Base-by-base conservation (phyloP, 176 grass and related monocot species). In the Hordeum vulgare region DNA sequence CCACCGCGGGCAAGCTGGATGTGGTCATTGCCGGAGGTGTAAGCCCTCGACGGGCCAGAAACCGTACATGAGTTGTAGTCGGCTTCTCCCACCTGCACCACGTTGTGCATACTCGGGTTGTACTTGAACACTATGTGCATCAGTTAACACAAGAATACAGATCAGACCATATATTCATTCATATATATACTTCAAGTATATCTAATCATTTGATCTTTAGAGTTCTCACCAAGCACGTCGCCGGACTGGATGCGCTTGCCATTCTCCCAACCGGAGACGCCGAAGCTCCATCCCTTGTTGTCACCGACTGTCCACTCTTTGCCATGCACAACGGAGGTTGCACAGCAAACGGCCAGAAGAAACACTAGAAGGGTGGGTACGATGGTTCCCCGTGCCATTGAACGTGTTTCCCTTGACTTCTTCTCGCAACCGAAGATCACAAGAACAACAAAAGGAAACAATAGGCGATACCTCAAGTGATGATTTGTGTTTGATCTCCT, bases 201-300 rank as follows among this genome's bases (percentile, higher is more conserved):
- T 2, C 4, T 39, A 49, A 15, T 2, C 14, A 51, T 8, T 45
- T 44, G 12, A 21, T 64, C 28, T 23, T 5, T 9, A 66, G 0
- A 68, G 10, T 20, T 54, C n/a, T 69, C 20, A 86, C 85, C 29
- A 0, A 91, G 77, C 17, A 67, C 42, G 8, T 91, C 89, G 21
- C 85, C 77, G 2, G 26, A 28, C 2, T 3, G 31, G 70, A 91
- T 74, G 77, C 21, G 27, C 81, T 78, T 88, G 17, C 71, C 76
- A 0, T 10, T 63, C 27, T 49, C 18, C 81, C 89, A 78, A 15
- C 53, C 40, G 8, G 26, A 25, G 59, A 73, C 5, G 41, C 35
- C 49, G 42, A 81, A 78, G 23, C 40, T 81, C 89, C 89, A 91
- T 9, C 82, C 62, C 62, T 66, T 66, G 14, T 18, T 17, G 14